Evolutionary conservation across 495 filamentous ascomycete genomes (phyloP), one percentile per base, ranked within the genome.

Genomic region (Tuber calosporum): DNA sequence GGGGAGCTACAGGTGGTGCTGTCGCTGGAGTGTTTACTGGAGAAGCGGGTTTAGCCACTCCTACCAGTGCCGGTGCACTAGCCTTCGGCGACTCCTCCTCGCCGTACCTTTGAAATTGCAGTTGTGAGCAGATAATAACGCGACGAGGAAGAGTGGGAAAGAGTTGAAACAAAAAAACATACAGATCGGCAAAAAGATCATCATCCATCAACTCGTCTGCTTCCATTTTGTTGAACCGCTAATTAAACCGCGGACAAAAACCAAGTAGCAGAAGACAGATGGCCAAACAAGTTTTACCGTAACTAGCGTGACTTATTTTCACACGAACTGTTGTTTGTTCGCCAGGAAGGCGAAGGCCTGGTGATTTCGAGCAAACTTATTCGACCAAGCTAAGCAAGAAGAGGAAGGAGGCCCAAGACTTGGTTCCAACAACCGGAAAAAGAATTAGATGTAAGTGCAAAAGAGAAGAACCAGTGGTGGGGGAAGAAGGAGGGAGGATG

Each of bases 101-200:
- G 79, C 96, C 93, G 82, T 98, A 98, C 48, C 94, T 97, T 73
- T 4, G 9, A 66, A 36, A 17, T 58, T 70, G 79, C 53, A 76
- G 58, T 53, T 43, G 62, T 79, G 22, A 79, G 71, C 58, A 36
- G 70, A 74, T 45, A 72, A 70, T 53, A 67, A 77, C 72, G 67
- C 70, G 75, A 68, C 37, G 66, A 43, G 40, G 48, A 30, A 22
- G 75, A 34, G 69, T 69, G 38, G 69, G 26, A 70, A 58, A 71
- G 66, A 67, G 62, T 53, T 67, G 13, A 66, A 41, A 26, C 66
- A 66, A 37, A 37, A 37, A 53, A 45, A 87, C 93, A 82, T 87
- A 98, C 95, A 99, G 88, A 85, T 99, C 95, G 77, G 93, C 95
- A 83, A 99, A 99, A 81, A 99, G 91, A 87, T 99, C 95, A 80